Evolutionary conservation across 805 yeast species (phyloP), one percentile per base, ranked within the genome.

Genomic region (Candida multigemmis): DNA sequence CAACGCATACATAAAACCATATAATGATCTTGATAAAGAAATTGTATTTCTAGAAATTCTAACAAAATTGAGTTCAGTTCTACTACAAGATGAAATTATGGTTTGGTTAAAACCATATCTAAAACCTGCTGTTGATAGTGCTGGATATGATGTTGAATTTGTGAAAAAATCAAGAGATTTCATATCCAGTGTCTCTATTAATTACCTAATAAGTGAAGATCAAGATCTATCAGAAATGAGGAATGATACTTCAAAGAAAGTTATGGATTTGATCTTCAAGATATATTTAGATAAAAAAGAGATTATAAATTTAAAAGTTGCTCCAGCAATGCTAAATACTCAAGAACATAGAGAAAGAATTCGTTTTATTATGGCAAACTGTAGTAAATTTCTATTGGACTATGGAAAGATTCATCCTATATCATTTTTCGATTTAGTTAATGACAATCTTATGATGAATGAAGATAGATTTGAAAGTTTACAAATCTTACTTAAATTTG

Each of bases 61-160:
- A n/a, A 41, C 37, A 2, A 43, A 43, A 16, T 35, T 65, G 9
- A 43, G 50, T 27, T 55, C 59, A 2, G 51, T 48, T 12, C 26
- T 41, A 6, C 44, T 62, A 4, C 41, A 42, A 7, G 46, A 50
- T 7, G 60, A 55, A 20, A 43, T 68, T 7, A 35, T 43, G 13
- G 44, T 55, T 21, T 77, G 83, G 82, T 54, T 71, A 25, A 49
- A 54, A 16, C 54, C 65, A 19, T 65, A 71, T 32, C 40, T 64
- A 8, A 52, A 53, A 8, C 68, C 71, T 1, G 74, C 79, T 0
- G 51, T 74, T 3, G 77, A 76, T 38, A 70, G 79, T 19, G 75
- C 78, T 1, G 77, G 81, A 2, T 54, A 50, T 27, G 62, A 57
- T 29, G 38, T 58, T n/a, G 41, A 40, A 6, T 52, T 68, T 32